Base-by-base conservation (phyloP, 192 early-diverging fungal species). In the Entomortierella parvispora region DNA sequence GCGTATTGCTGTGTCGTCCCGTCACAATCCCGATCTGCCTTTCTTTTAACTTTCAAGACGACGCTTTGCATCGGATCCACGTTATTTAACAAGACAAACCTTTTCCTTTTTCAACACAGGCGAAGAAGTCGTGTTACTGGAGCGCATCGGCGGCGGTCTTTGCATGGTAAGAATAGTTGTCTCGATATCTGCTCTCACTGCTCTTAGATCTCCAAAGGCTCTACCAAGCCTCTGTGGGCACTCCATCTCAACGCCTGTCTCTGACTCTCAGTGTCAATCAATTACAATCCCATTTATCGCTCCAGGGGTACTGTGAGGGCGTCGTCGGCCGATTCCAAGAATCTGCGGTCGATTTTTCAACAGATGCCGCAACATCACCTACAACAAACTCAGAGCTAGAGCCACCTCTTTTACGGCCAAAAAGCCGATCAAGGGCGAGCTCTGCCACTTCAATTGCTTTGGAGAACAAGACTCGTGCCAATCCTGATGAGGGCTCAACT, bases 221-320 rank as follows among this genome's bases (percentile, higher is more conserved):
- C n/a, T n/a, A n/a, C n/a, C n/a, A n/a, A n/a, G n/a, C n/a, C n/a
- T n/a, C n/a, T n/a, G n/a, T n/a, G n/a, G n/a, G n/a, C n/a, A n/a
- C n/a, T n/a, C n/a, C n/a, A n/a, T n/a, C 46, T 28, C 40, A 10
- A 31, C 23, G 14, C 43, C 5, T 43, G 17, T n/a, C 14, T 18
- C 32, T 37, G 5, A 47, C 34, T 3, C 43, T 25, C 2, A 23
- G 9, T 12, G 33, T 60, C 5, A 28, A 31, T 31, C n/a, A n/a
- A n/a, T n/a, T n/a, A n/a, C n/a, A n/a, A n/a, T n/a, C n/a, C n/a
- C n/a, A n/a, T n/a, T 32, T 60, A 44, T 60, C 25, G 15, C 33
- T 18, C 23, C 51, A 88, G 85, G 87, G 87, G 4, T 87, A 84
- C 49, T 89, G 87, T 55, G 83, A 89, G 58, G 85, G 82, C 12